Base-by-base conservation (phyloP, 2,329 filamentous ascomycete species). In the Stromatinia cepivora region DNA sequence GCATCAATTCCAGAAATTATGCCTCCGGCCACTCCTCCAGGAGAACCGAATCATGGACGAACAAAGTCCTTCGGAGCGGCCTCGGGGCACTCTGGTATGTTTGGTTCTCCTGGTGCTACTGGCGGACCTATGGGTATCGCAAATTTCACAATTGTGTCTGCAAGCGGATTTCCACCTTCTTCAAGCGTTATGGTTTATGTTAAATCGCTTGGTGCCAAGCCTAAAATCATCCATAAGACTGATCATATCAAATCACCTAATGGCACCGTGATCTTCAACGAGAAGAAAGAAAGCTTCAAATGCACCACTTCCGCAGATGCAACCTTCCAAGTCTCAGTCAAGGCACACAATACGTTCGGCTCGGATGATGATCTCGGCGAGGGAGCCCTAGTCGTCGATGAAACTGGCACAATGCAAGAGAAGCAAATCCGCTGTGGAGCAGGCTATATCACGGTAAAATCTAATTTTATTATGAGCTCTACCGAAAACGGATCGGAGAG, bases 301-400 rank as follows among this genome's bases (percentile, higher is more conserved):
- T 85, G 91, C 31, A 83, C 85, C 15, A 96, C 93, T 80, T 86
- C 90, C 0, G 89, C 94, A 2, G 94, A 97, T 75, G 85, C 91
- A 31, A 89, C 92, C 77, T 98, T 97, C 86, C 91, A 93, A 78
- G 79, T 99, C 71, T 87, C 92, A 72, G 93, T 93, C 71, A 93
- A 93, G 78, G 91, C 93, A 75, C 92, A 97, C 77, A 88, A 91
- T 76, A 92, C 89, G 0, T 94, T 98, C 77, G 91, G 92, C 65
- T 90, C 88, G 70, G 93, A 96, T 78, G 90, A 94, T 69, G 87
- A 90, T 70, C 85, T 99, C 0, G 95, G 95, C 66, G 94, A 98
- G 77, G 87, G 87, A 7, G 79, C 91, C n/a, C 97, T 97, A 81
- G 94, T 96, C 78, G 87, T 99, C n/a, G 93, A 94, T 73, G 94